These are phyloP conservation scores for Hyaloscypha hepaticicola DNA, from an alignment of 495 filamentous ascomycete species.

Conservation along the genomic window DNA sequence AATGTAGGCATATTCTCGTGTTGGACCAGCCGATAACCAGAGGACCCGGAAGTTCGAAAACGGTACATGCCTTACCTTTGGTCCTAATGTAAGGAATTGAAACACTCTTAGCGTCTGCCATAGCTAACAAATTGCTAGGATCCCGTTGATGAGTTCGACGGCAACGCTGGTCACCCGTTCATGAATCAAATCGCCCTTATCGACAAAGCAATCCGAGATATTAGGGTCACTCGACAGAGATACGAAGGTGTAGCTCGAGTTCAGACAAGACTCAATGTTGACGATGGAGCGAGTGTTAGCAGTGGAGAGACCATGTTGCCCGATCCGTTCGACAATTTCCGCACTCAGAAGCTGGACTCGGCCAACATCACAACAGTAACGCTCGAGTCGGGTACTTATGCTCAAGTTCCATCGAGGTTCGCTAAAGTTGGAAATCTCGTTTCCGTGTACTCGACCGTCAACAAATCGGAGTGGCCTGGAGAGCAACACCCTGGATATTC, in stretches of 20 bases:
- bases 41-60: slow-evolving; percentile 17
- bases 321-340: slow-evolving; percentile 19
- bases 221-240: slow-evolving; percentile 9
- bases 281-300: background rate
- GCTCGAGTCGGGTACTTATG: slow-evolving; percentile 6
- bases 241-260: background rate
- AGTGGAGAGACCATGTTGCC: background rate
- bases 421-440: slow-evolving; percentile 1
- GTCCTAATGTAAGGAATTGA: slow-evolving; percentile 21
- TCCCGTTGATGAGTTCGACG: slow-evolving; percentile 20
- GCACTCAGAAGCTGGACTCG: background rate
- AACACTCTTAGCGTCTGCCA: background rate
- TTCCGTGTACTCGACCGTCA: slow-evolving; percentile 13
- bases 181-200: slow-evolving; percentile 20
- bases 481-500: background rate
- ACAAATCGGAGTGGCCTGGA: slow-evolving; percentile 19
- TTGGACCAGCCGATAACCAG: slow-evolving; percentile 15
- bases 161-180: slow-evolving; percentile 15
- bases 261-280: background rate
- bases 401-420: slow-evolving; percentile 17
- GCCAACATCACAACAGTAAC: background rate
- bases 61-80: slow-evolving; percentile 26
- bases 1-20: slow-evolving; percentile 17
- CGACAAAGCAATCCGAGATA: slow-evolving; percentile 23
- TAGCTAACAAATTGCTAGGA: slow-evolving; percentile 25